phyloP scores from a whole-genome alignment of 371 early-diverging fungal species.

The Mortierella sp. region DNA sequence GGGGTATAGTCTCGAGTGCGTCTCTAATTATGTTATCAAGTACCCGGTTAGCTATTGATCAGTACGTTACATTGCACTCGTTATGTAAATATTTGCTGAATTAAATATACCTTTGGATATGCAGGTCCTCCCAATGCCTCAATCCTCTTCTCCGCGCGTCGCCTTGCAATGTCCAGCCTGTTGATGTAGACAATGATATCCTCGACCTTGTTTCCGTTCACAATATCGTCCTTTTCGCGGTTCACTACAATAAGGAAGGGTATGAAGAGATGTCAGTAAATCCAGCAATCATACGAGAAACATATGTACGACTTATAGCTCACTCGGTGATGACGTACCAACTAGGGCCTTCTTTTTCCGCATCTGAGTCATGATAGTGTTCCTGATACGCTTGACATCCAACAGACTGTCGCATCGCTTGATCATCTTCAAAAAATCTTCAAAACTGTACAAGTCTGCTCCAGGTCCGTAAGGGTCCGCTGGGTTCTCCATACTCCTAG shows the following conservation, averaged over 20 bases:
- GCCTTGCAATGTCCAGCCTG: constrained; percentile 79
- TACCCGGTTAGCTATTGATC: background rate
- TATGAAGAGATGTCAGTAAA: background rate
- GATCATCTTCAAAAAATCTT: constrained; percentile 83
- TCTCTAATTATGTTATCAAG: constrained; percentile 18
- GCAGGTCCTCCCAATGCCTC: constrained; percentile 70
- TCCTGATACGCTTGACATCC: constrained; percentile 77
- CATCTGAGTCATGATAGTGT: constrained; percentile 84
- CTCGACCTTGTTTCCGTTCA: constrained; percentile 87
- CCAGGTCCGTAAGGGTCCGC: constrained; percentile 53
- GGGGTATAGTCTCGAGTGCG: constrained; percentile 28
- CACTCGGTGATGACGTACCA: constrained; percentile 39
- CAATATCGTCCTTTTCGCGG: constrained; percentile 77
- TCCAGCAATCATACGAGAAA: background rate
- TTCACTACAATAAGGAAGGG: constrained; percentile 63
- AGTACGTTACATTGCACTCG: too few relatives aligned
- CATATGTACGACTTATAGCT: background rate
- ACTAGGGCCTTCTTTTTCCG: constrained; percentile 75
- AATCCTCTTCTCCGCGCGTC: constrained; percentile 82
- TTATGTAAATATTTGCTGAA: background rate
- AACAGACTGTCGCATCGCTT: constrained; percentile 76
- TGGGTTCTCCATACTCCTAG: constrained; percentile 27
- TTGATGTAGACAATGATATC: constrained; percentile 82
- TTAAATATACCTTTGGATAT: constrained; percentile 60
- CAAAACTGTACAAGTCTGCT: constrained; percentile 71